Base-by-base conservation (phyloP, 2,329 filamentous ascomycete species). In the Colletotrichum cuscutae region DNA sequence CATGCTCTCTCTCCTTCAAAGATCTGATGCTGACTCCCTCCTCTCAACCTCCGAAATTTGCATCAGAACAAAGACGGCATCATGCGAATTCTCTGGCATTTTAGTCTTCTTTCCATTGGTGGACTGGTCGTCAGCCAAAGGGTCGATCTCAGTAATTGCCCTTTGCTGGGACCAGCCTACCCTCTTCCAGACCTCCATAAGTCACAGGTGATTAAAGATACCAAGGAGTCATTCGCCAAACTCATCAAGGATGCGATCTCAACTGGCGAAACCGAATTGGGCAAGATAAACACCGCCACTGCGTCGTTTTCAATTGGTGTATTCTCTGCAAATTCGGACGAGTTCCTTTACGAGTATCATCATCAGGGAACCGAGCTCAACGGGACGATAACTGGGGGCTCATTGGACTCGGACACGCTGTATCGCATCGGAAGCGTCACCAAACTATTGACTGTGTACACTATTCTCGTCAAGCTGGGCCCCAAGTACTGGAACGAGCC, bases 371-470 rank as follows among this genome's bases (percentile, higher is more conserved):
- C 76, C 1, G 71, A 63, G 0, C 67, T 74, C 1, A 54, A 78
- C 0, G 54, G 63, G 24, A 72, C 72, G 0, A 54, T 80, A 0
- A 78, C 77, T 0, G 63, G 72, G 0, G 76, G 75, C 0, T 60
- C 70, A 22, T 70, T 84, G 28, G 76, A 81, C 15, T 71, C 78
- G 24, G 68, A 83, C 24, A 83, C 82, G 4, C 74, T 82, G 15
- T 83, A 79, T 49, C 76, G 81, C 2, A 79, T 83, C 6, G 82
- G 80, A 0, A 83, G 81, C 66, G 76, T 81, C 1, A 80, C 81
- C 0, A 84, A 83, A 71, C 63, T 83, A 2, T 74, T 83, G 6
- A 78, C 81, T 0, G 77, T 77, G 19, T 80, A 80, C 62, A 65
- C 76, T 1, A 65, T 79, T 11, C 70, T 80, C 35, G 64, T 74